phyloP scores from a whole-genome alignment of 2,329 filamentous ascomycete genomes.

The Fusarium veterinarium region DNA sequence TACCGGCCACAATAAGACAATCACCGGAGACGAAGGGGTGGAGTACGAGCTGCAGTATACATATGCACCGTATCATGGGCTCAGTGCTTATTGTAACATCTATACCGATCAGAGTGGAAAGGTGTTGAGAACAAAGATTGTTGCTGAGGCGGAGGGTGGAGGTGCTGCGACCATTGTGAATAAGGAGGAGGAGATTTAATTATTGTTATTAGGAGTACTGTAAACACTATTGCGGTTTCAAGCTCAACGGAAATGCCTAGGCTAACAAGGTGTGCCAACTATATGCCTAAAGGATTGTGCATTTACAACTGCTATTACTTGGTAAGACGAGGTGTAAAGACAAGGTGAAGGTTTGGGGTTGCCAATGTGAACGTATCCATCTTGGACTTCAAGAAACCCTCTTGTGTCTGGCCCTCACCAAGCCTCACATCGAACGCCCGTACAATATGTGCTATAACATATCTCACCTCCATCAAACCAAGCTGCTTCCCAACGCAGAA shows the following conservation, averaged over 20 bases:
- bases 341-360: background rate
- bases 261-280: too few species aligned
- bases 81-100: conserved; percentile 23
- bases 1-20: conserved; percentile 20
- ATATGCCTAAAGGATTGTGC: background rate
- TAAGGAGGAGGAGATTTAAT: conserved; percentile 7
- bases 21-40: background rate
- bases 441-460: conserved; percentile 18
- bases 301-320: background rate
- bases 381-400: background rate
- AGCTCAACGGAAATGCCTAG: too few species aligned
- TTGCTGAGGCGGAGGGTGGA: conserved; percentile 25
- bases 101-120: conserved; percentile 22
- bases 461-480: conserved; percentile 31
- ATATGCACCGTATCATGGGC: conserved; percentile 20
- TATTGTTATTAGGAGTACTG: too few species aligned
- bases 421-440: conserved; percentile 11
- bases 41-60: conserved; percentile 28
- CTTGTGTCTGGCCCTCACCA: background rate
- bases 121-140: conserved; percentile 25
- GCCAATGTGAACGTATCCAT: conserved; percentile 2
- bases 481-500: conserved; percentile 34
- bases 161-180: conserved; percentile 27
- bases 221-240: too few species aligned
- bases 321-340: background rate